Percentiles rank a stretch among this genome's conserved stretches.
phyloP scores from a whole-genome alignment of 108 stramenopile genomes.

The Nitzschia sp. region DNA sequence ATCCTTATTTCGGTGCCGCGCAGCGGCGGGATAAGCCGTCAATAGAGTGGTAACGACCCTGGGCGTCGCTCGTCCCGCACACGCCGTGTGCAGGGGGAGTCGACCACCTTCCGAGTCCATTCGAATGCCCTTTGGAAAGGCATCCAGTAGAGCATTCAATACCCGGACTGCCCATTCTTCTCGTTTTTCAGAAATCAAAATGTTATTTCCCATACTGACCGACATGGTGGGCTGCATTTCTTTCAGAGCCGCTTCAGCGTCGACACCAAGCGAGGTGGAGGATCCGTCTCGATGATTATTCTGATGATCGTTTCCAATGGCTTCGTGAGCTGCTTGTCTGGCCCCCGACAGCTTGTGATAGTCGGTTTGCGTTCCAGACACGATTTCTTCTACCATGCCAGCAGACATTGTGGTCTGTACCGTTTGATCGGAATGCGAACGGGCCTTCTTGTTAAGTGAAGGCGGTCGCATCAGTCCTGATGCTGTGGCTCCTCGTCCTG shows the following conservation, averaged over 20 bases:
- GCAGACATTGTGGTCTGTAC: constrained; percentile 41
- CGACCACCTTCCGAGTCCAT: constrained; percentile 83
- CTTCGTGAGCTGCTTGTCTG: background rate
- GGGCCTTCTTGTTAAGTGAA: constrained; percentile 23
- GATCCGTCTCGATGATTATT: background rate
- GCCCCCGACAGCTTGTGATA: constrained; percentile 8
- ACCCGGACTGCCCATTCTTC: constrained; percentile 82
- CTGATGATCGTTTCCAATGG: too few species aligned
- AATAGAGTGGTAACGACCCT: constrained; percentile 67
- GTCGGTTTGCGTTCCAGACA: constrained; percentile 36
- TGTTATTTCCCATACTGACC: constrained; percentile 39
- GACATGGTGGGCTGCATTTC: constrained; percentile 13
- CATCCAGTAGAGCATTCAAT: constrained; percentile 79
- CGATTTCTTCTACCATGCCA: constrained; percentile 43
- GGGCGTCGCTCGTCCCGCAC: constrained; percentile 78
- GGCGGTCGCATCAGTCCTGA: constrained; percentile 33
- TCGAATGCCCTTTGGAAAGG: constrained; percentile 73
- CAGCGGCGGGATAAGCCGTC: constrained; percentile 80
- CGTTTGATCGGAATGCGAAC: constrained; percentile 46
- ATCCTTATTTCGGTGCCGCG: constrained; percentile 82
- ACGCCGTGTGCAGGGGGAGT: constrained; percentile 82
- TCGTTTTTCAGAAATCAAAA: constrained; percentile 46
- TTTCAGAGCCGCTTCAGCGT: background rate
- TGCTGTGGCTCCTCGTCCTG: background rate
- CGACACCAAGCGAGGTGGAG: background rate